A percentile compares a stretch with the other conserved stretches of the same genome.
Evolutionary conservation across 2,329 filamentous ascomycete genomes (phyloP).

Genomic region (Leptographium flavum): DNA sequence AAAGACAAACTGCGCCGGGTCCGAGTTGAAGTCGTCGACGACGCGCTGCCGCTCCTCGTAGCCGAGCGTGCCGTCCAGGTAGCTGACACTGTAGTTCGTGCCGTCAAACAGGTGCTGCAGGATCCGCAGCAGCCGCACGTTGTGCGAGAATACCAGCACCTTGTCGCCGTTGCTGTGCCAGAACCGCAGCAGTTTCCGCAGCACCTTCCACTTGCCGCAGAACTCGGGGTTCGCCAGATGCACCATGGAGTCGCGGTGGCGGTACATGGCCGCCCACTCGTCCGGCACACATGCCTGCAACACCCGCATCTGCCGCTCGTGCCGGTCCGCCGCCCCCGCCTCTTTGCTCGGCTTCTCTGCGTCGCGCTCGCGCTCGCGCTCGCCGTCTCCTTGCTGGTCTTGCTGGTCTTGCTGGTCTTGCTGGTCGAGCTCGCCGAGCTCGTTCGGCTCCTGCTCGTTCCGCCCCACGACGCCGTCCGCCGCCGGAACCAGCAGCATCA

Average conservation of each 20-base stretch:
- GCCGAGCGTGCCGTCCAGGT: slow-evolving; percentile 71
- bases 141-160: slow-evolving; percentile 89
- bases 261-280: slow-evolving; percentile 60
- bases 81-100: slow-evolving; percentile 82
- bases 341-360: neutral
- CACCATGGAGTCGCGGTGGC: slow-evolving; percentile 61
- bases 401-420: too few species aligned
- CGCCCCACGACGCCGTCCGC: neutral
- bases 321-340: slow-evolving; percentile 39
- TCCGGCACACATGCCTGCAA: slow-evolving; percentile 63
- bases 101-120: slow-evolving; percentile 74
- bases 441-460: neutral
- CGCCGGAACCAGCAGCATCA: slow-evolving; percentile 71
- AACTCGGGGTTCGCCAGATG: slow-evolving; percentile 78
- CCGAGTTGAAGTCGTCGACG: slow-evolving; percentile 85
- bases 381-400: too few species aligned
- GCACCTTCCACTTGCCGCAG: slow-evolving; percentile 91
- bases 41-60: slow-evolving; percentile 70
- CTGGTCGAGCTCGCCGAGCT: too few species aligned
- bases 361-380: too few species aligned
- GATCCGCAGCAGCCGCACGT: slow-evolving; percentile 71
- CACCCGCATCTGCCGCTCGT: slow-evolving; percentile 60
- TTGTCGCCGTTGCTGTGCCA: slow-evolving; percentile 89
- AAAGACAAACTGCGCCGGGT: slow-evolving; percentile 82
- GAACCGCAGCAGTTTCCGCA: slow-evolving; percentile 73